phyloP scores from a whole-genome alignment of 441 rosid genomes.

The Macaranga tanarius region DNA sequence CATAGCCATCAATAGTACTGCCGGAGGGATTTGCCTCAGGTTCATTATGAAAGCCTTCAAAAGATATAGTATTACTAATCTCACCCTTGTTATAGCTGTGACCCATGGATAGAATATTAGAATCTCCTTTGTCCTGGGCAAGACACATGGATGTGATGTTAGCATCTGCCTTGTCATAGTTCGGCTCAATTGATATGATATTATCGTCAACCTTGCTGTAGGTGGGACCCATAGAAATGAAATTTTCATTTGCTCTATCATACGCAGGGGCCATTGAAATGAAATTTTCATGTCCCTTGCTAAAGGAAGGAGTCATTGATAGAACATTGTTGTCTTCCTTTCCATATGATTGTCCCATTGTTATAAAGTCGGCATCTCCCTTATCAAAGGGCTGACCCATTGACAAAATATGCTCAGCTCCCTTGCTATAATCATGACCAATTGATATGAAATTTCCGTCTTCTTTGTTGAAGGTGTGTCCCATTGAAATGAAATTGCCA shows the following conservation, averaged over 20 bases:
- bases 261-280: conserved; percentile 39
- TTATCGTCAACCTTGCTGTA: conserved; percentile 37
- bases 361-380: conserved; percentile 35
- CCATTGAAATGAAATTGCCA: conserved; percentile 30
- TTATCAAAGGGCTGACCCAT: conserved; percentile 46
- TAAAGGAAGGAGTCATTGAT: conserved; percentile 35
- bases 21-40: conserved; percentile 45
- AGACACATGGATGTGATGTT: conserved; percentile 30
- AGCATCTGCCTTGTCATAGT: conserved; percentile 36
- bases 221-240: conserved; percentile 38
- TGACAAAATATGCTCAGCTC: conserved; percentile 35
- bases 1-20: conserved; percentile 39
- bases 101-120: conserved; percentile 37
- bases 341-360: conserved; percentile 38
- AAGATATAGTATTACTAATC: conserved; percentile 43
- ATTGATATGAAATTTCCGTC: conserved; percentile 36
- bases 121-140: conserved; percentile 32
- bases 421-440: conserved; percentile 40
- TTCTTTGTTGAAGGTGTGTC: conserved; percentile 36
- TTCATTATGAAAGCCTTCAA: conserved; percentile 55
- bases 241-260: conserved; percentile 38
- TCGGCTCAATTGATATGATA: conserved; percentile 28
- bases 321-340: conserved; percentile 37
- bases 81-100: conserved; percentile 37
- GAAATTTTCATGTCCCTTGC: conserved; percentile 38